Base-by-base conservation (phyloP, 768 basidiomycete genomes). In the Hypsizygus marmoreus region DNA sequence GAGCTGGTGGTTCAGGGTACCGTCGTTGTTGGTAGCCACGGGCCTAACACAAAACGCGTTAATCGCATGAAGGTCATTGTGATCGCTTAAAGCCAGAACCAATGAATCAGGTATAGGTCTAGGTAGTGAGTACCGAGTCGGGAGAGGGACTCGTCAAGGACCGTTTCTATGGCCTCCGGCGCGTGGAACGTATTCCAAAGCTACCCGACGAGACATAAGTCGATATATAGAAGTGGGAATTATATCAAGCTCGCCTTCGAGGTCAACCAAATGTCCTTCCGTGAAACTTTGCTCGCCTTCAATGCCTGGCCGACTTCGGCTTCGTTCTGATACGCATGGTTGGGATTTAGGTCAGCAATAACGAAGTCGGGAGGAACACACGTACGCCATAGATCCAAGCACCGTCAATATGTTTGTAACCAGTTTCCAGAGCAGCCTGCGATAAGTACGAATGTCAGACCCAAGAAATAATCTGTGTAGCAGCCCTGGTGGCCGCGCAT, bases 41-140 rank as follows among this genome's bases (percentile, higher is more conserved):
- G 84, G 86, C 84, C 83, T 85, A 35, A 16, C 14, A 36, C 28
- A 23, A 11, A 6, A 22, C 13, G 7, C 36, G 22, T 16, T 24
- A 23, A 24, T 19, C n/a, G n/a, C n/a, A n/a, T 9, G 9, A 31
- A 24, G 19, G 13, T 24, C 17, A 19, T 39, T 30, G 28, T 10
- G 13, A 19, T 28, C 45, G 31, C 24, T 33, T 46, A 43, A 41
- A 40, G 44, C 10, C 54, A 67, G 12, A 56, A 85, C 87, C 87
- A 91, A 58, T 90, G 88, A 48, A 91, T 86, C 39, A 93, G 68
- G 60, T 91, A 91, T 37, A 92, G 62, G 61, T 92, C 89, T 40
- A 93, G 73, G 62, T 91, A 90, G 31, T 84, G 76, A 1, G 79
- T 82, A 2, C 77, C 76, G 2, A 90, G 76, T 51, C 71, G 76